Evolutionary conservation across 768 basidiomycete genomes (phyloP), one percentile per base, ranked within the genome.

Genomic region (Podaxis sp.): DNA sequence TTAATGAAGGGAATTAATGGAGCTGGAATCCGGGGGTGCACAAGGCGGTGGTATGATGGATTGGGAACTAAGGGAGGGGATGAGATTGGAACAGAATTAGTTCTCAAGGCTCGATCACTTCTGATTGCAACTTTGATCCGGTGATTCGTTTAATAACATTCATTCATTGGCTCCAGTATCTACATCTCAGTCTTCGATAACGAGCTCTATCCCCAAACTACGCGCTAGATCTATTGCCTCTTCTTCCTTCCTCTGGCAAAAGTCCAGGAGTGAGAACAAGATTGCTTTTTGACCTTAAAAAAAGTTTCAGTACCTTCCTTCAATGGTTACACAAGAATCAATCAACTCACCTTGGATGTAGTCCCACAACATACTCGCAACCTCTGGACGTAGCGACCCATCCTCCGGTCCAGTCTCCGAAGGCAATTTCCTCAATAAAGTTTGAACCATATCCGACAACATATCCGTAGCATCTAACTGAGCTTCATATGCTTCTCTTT

Each of bases 381-480:
- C 87, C 10, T 87, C 82, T 3, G 78, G 76, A 40, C 91, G 77
- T 46, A 85, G 67, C 2, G 56, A 61, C 4, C 51, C 25, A 47
- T 63, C 57, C 10, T 71, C 63, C 16, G 67, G 59, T 37, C 72
- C 59, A 27, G 65, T 66, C 14, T 66, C 63, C 2, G 55, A 50
- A 5, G 87, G 86, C 14, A 91, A 75, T 2, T 77, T 78, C 14
- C 78, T 75, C 23, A 84, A 65, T 53, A 87, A 69, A 18, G 70
- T 66, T 57, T 79, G 71, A 3, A 86, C 73, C 91, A 95, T 94
- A 18, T 87, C 85, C 23, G 76, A 77, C 61, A 97, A 69, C 65
- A 80, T 73, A 5, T 80, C 83, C 7, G 90, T 80, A 0, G 88
- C 85, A 44, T 91, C 87, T 42, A 95, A 71, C 63, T 90, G 77